phyloP scores from a whole-genome alignment of 208 protist species.

The Crithidia brevicula region DNA sequence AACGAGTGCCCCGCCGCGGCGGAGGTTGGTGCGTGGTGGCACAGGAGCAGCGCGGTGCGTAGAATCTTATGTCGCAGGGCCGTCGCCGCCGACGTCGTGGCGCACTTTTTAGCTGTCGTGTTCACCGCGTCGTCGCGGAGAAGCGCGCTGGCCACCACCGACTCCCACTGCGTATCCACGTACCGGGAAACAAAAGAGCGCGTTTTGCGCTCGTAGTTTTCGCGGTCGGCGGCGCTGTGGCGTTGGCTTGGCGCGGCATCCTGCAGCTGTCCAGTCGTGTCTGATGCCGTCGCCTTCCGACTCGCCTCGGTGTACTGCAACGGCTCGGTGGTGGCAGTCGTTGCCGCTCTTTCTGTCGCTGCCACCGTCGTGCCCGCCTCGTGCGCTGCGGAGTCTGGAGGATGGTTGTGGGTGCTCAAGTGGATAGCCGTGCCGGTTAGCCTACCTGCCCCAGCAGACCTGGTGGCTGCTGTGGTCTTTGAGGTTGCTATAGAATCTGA shows the following conservation, averaged over 20 bases:
- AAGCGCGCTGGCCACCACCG: conserved; percentile 23
- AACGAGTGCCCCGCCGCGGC: conserved; percentile 31
- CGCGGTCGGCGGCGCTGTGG: conserved; percentile 11
- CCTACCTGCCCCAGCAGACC: neutral
- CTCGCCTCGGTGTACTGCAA: no score
- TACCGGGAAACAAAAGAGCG: conserved; percentile 16
- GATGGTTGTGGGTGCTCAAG: conserved; percentile 7
- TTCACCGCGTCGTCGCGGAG: conserved; percentile 1
- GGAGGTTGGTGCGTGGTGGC: conserved; percentile 15
- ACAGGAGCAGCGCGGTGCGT: conserved; percentile 32
- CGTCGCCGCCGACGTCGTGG: neutral
- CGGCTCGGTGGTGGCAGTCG: no score
- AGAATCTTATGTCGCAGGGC: conserved; percentile 25
- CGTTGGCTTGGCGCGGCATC: neutral
- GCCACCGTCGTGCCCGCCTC: no score
- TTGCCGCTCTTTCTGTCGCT: no score
- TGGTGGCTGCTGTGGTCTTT: neutral
- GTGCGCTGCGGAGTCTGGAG: neutral
- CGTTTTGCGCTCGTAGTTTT: conserved; percentile 32
- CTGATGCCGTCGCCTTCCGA: no score
- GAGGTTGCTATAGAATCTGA: neutral
- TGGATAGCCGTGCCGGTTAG: conserved; percentile 7
- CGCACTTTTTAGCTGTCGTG: neutral
- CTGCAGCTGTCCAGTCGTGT: no score
- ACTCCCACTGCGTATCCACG: conserved; percentile 33